Base-by-base conservation (phyloP, 345 rosid species). In the Eucalyptus microcorys region DNA sequence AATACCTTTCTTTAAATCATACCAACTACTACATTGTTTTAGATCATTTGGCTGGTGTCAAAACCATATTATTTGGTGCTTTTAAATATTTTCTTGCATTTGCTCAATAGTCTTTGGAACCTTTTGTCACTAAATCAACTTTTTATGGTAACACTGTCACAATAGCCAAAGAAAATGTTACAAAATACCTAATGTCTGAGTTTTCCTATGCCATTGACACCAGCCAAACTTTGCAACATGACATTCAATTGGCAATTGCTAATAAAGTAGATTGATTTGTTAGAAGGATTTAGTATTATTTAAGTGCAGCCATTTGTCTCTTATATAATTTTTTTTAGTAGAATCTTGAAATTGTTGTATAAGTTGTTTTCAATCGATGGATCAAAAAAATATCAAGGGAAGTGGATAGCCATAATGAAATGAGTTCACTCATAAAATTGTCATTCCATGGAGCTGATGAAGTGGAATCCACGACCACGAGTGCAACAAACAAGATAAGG, bases 271-370 rank as follows among this genome's bases (percentile, higher is more conserved):
- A 52, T 52, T 52, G 24, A 52, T 19, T 19, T 3, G 55, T 52
- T 52, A 1, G 55, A 17, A 52, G 2, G 24, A 52, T 4, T 52
- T 52, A 52, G 10, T 19, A 52, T 52, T 52, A 4, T 52, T 19
- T 52, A 52, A 52, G 55, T 52, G 10, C 9, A 52, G 0, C 2
- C 0, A 0, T 7, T 19, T 52, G 4, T 52, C 10, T 52, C 55
- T 19, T 19, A 52, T 52, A 19, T 52, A 52, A 17, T 52, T 52
- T 52, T 4, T 52, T 52, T 52, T 52, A 52, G 55, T 52, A 52
- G 22, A 52, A 52, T 52, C 24, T 0, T 19, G 10, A 52, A 7
- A 52, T 52, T 19, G 10, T 52, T 52, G 24, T 19, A 19, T 52
- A 52, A 1, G 19, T 52, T 52, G 22, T 52, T 52, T 19, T 7